These are phyloP conservation scores for Phaeomoniella chlamydospora DNA, from an alignment of 2,329 filamentous ascomycete genomes.

Conservation along the genomic window DNA sequence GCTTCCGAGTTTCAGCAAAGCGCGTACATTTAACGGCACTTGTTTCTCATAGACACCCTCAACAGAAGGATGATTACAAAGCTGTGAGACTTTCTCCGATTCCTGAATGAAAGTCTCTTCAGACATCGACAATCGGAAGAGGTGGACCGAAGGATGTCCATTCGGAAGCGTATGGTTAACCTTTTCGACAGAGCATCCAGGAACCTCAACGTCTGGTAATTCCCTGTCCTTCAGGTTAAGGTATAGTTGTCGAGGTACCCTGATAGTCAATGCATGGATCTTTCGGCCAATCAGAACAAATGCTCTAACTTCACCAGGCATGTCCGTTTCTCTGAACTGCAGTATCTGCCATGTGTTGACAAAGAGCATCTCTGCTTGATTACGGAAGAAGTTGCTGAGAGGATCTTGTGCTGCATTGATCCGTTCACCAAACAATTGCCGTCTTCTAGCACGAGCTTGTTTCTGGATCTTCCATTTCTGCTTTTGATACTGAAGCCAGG, in stretches of 20 bases:
- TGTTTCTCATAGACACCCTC: slow-evolving; percentile 97
- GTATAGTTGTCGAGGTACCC: slow-evolving; percentile 78
- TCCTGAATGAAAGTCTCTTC: slow-evolving; percentile 81
- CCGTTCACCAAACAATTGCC: slow-evolving; percentile 86
- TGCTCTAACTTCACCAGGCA: slow-evolving; percentile 71
- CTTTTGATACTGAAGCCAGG: slow-evolving; percentile 88
- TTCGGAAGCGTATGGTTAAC: slow-evolving; percentile 89
- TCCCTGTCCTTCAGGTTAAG: slow-evolving; percentile 82
- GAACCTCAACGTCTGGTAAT: slow-evolving; percentile 74
- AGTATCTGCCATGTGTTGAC: slow-evolving; percentile 91
- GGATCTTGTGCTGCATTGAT: slow-evolving; percentile 45
- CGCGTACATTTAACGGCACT: slow-evolving; percentile 72
- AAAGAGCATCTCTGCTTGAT: slow-evolving; percentile 80
- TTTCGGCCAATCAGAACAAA: slow-evolving; percentile 90
- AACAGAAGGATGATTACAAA: slow-evolving; percentile 87
- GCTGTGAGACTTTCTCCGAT: slow-evolving; percentile 61
- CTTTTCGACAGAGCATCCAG: slow-evolving; percentile 79
- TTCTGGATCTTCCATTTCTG: slow-evolving; percentile 98
- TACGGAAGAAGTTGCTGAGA: slow-evolving; percentile 65
- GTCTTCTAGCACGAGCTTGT: slow-evolving; percentile 67
- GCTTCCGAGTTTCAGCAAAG: slow-evolving; percentile 78
- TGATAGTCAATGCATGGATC: slow-evolving; percentile 74
- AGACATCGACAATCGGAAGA: slow-evolving; percentile 85
- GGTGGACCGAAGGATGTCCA: slow-evolving; percentile 79
- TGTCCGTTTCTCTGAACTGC: slow-evolving; percentile 70